Evolutionary conservation across 2,329 filamentous ascomycete species (phyloP).

Genomic region (Trichoderma endophyticum): DNA sequence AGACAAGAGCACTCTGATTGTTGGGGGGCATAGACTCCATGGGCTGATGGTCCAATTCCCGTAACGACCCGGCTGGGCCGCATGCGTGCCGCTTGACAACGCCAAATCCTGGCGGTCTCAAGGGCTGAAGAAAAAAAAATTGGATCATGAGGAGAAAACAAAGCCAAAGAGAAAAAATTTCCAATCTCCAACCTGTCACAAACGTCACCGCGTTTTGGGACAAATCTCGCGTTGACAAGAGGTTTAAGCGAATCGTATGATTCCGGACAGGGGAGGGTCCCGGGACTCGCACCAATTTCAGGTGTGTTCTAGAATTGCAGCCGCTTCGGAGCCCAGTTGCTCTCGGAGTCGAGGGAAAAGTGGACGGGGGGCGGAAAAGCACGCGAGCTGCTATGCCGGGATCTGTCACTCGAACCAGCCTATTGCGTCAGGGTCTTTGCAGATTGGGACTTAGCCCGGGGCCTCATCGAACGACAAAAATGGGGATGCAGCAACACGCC

Average conservation of each 20-base stretch:
- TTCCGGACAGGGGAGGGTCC: neutral
- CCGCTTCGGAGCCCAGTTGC: neutral
- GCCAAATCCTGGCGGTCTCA: neutral
- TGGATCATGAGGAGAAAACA: neutral
- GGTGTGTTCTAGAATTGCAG: neutral
- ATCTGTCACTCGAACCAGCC: slow-evolving; percentile 2
- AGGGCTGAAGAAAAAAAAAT: neutral
- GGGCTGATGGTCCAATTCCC: neutral
- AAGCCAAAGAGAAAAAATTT: neutral
- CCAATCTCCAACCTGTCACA: neutral
- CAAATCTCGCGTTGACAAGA: neutral
- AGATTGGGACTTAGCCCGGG: slow-evolving; percentile 3
- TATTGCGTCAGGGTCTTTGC: slow-evolving; percentile 13
- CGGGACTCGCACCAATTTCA: neutral
- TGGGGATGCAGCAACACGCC: slow-evolving; percentile 12
- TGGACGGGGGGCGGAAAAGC: neutral
- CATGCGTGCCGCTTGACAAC: slow-evolving; percentile 3
- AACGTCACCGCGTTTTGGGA: slow-evolving; percentile 2
- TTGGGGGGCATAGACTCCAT: neutral
- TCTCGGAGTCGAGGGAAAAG: neutral
- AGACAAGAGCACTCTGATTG: neutral
- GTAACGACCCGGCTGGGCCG: slow-evolving; percentile 1
- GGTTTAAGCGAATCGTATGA: slow-evolving; percentile 14
- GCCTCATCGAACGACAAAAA: slow-evolving; percentile 17
- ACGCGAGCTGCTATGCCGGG: neutral